These are phyloP conservation scores for Pharus latifolius DNA, from an alignment of 176 grass and related monocot species.

Conservation along the genomic window DNA sequence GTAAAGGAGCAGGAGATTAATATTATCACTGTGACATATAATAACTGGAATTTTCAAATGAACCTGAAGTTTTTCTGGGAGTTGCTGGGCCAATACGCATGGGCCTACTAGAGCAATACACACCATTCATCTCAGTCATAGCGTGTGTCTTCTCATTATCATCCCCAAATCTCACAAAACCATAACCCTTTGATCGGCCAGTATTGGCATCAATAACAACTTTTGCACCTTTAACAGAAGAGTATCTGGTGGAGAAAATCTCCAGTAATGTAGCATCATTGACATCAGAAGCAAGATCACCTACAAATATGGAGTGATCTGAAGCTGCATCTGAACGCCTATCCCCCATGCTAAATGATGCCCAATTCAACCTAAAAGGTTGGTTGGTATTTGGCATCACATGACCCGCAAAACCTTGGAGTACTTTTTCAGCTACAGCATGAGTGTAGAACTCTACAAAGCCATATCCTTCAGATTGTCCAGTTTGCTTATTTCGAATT, in stretches of 20 bases:
- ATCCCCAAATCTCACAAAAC: slow-evolving; percentile 94
- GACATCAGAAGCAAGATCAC: slow-evolving; percentile 94
- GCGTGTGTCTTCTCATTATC: slow-evolving; percentile 81
- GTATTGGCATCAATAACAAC: slow-evolving; percentile 98
- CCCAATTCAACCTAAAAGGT: slow-evolving; percentile 93
- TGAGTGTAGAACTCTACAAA: slow-evolving; percentile 96
- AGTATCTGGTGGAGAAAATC: slow-evolving; percentile 75
- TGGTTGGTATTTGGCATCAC: slow-evolving; percentile 99
- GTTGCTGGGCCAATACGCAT: slow-evolving; percentile 95
- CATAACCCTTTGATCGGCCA: slow-evolving; percentile 92
- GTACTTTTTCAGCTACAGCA: slow-evolving; percentile 66
- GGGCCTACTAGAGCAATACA: slow-evolving; percentile 86
- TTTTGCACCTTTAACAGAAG: slow-evolving; percentile 95
- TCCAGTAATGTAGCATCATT: slow-evolving; percentile 68
- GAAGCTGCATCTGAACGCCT: slow-evolving; percentile 67
- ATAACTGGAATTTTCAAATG: slow-evolving; percentile 10
- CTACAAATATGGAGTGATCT: slow-evolving; percentile 94
- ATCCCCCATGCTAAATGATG: slow-evolving; percentile 95
- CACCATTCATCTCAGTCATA: slow-evolving; percentile 91
- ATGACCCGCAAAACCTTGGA: slow-evolving; percentile 75
- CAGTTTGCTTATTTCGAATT: slow-evolving; percentile 83
- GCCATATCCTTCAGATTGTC: slow-evolving; percentile 89
- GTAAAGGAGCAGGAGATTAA: background rate
- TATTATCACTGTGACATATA: background rate
- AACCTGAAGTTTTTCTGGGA: slow-evolving; percentile 91